phyloP scores from a whole-genome alignment of 768 basidiomycete genomes.

The Hericium alpestre region DNA sequence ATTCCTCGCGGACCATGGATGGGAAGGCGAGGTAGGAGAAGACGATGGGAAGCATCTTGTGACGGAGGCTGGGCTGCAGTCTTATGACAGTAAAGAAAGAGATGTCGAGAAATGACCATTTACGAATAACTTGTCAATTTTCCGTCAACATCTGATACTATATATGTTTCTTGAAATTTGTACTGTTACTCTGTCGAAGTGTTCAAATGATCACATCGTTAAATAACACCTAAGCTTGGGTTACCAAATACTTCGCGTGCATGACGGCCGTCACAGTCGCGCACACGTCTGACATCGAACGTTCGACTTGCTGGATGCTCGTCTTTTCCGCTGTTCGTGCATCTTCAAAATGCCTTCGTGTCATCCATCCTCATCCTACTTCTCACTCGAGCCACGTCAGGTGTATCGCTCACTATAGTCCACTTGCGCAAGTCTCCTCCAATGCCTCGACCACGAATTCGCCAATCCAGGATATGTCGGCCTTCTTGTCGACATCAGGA shows the following conservation, averaged over 20 bases:
- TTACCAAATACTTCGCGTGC: neutral
- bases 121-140: too few relatives aligned
- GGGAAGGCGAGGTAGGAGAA: slow-evolving; percentile 55
- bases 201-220: too few relatives aligned
- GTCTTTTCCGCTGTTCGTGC: neutral
- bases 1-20: slow-evolving; percentile 53
- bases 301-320: neutral
- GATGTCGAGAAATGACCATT: neutral
- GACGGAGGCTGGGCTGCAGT: neutral
- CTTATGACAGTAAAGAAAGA: neutral
- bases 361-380: neutral
- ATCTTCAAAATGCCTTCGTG: neutral
- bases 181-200: too few relatives aligned
- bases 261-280: neutral
- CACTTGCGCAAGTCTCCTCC: neutral
- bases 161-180: too few relatives aligned
- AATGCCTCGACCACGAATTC: neutral
- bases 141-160: too few relatives aligned
- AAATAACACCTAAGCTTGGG: too few relatives aligned
- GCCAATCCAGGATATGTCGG: neutral
- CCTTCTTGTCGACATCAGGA: neutral
- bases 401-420: neutral
- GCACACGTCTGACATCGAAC: too few relatives aligned
- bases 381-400: too few relatives aligned
- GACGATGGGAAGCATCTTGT: slow-evolving; percentile 25